Evolutionary conservation across 768 basidiomycete genomes (phyloP).

Genomic region (Tricholoma flavovirens): DNA sequence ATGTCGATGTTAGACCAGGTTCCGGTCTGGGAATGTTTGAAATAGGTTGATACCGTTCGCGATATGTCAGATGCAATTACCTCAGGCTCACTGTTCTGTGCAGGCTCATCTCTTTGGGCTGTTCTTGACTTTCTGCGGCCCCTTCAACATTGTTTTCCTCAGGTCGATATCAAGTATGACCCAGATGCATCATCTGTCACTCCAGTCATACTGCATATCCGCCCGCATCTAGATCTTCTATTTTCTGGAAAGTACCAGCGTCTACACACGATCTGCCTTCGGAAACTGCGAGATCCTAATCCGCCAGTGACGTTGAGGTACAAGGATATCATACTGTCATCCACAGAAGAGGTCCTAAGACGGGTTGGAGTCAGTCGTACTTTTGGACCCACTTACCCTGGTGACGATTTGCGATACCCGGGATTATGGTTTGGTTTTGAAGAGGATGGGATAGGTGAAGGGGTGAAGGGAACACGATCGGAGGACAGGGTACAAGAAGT

Average conservation of each 20-base stretch:
- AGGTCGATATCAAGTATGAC: constrained; percentile 81
- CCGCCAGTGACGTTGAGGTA: constrained; percentile 68
- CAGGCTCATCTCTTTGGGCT: constrained; percentile 77
- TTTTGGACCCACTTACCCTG: constrained; percentile 81
- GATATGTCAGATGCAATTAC: background rate
- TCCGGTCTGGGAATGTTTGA: constrained; percentile 74
- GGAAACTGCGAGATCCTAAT: constrained; percentile 58
- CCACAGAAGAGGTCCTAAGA: constrained; percentile 52
- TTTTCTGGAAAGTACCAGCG: constrained; percentile 78
- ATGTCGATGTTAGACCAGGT: constrained; percentile 74
- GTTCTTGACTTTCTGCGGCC: constrained; percentile 63
- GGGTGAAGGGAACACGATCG: constrained; percentile 42
- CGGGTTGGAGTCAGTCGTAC: constrained; percentile 62
- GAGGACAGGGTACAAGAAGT: constrained; percentile 74
- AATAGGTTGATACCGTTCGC: constrained; percentile 40
- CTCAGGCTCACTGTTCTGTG: constrained; percentile 3
- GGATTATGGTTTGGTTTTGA: constrained; percentile 83
- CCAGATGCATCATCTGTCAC: constrained; percentile 63
- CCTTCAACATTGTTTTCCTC: constrained; percentile 66
- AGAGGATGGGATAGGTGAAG: constrained; percentile 59
- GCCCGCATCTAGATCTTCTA: constrained; percentile 79
- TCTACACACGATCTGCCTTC: constrained; percentile 70
- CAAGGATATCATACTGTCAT: constrained; percentile 58
- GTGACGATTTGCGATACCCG: constrained; percentile 72
- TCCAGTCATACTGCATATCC: constrained; percentile 71